A percentile compares a stretch with the other conserved stretches of the same genome.
Conservation (phyloP, 192 early-diverging fungal genomes). For the Backusella parvicylindrica region DNA sequence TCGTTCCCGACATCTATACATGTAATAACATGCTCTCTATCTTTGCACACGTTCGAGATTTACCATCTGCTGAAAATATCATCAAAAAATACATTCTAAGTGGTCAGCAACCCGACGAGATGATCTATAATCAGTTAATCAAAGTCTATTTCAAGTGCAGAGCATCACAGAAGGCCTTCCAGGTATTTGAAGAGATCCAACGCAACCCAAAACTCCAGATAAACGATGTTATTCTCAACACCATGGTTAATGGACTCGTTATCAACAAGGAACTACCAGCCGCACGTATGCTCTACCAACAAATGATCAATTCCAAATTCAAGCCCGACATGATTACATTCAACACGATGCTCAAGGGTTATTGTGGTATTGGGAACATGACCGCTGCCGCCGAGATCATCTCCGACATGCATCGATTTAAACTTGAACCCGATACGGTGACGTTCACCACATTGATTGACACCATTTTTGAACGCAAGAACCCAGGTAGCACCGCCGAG, state of each 20-base stretch:
- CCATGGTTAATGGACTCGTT: constrained; percentile 31
- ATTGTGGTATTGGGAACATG: constrained; percentile 4
- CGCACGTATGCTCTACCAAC: constrained; percentile 15
- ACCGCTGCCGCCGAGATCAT: constrained; percentile 11
- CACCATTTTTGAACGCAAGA: constrained; percentile 6
- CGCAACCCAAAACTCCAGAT: constrained; percentile 10
- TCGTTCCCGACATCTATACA: constrained; percentile 4
- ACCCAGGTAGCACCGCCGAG: constrained; percentile 1
- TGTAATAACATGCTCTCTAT: constrained; percentile 16
- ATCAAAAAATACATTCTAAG: constrained; percentile 3
- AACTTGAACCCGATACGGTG: constrained; percentile 26
- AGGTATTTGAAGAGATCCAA: constrained; percentile 25
- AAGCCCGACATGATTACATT: constrained; percentile 32
- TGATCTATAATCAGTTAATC: constrained; percentile 29
- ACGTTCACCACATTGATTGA: constrained; percentile 32
- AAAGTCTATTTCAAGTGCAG: constrained; percentile 26
- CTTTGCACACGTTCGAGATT: constrained; percentile 14
- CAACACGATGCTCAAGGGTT: constrained; percentile 35
- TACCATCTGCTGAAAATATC: constrained; percentile 10
- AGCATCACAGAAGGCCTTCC: constrained; percentile 10
- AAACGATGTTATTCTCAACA: constrained; percentile 28
- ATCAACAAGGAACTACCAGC: constrained; percentile 27
- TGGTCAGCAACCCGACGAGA: constrained; percentile 14
- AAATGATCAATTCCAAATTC: constrained; percentile 17
- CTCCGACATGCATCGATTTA: constrained; percentile 11